Evolutionary conservation across 2,329 filamentous ascomycete genomes (phyloP), one percentile per base, ranked within the genome.

Genomic region (Lachnellula suecica): DNA sequence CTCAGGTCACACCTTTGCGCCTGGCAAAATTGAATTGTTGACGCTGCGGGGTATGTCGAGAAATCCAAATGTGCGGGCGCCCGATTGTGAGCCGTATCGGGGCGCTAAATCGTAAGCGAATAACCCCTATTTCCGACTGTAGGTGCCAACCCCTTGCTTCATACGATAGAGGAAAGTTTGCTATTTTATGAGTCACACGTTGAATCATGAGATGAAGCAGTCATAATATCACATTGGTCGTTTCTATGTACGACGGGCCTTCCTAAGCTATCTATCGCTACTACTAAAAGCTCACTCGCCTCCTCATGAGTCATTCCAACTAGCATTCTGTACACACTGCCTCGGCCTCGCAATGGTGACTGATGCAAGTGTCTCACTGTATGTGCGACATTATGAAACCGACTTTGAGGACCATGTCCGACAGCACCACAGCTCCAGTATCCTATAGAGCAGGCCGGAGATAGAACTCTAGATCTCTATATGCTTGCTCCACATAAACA

Each of bases 381-480:
- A n/a, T n/a, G n/a, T n/a, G n/a, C n/a, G n/a, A n/a, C n/a, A n/a
- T n/a, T n/a, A n/a, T n/a, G n/a, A n/a, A n/a, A n/a, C n/a, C n/a
- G n/a, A n/a, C n/a, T n/a, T n/a, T n/a, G n/a, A n/a, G n/a, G n/a
- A n/a, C n/a, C n/a, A 10, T 17, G 34, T 17, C 8, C 5, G 8
- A 15, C 5, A n/a, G 7, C 5, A 9, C 8, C 11, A 9, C 8
- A 15, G n/a, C 7, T n/a, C 22, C 40, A 37, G 7, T 17, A 43
- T 23, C 22, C 52, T 58, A 85, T 17, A 84, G 56, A 4, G 75
- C 75, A 17, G 79, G 76, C 10, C 73, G 67, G 20, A 85, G 64
- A 42, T 79, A 76, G 59, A 79, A 79, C 48, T 77, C 74, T 27
- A 86, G 60, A 34, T 85, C 74, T 9, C 74, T 69, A 54, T 85